Percentiles rank a stretch among this genome's conserved stretches.
Conservation (phyloP, 176 grass and related monocot species). For the Urochloa ruziziensis region DNA sequence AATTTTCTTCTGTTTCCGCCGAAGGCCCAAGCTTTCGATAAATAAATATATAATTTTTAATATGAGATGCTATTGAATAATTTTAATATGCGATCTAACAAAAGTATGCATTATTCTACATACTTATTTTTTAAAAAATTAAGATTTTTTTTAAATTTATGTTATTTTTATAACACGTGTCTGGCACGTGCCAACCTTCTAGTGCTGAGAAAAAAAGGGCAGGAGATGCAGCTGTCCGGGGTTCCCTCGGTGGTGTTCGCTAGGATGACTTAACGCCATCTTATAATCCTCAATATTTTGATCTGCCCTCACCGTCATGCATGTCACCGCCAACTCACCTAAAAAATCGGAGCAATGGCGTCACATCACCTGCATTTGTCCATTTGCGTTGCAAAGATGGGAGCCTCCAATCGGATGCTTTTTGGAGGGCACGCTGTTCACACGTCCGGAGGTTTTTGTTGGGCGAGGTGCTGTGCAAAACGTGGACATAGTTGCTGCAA, state of each 20-base stretch:
- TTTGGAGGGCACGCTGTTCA: conserved; percentile 6
- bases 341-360: not conserved
- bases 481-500: not conserved
- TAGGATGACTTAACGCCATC: not conserved
- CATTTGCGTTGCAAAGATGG: not conserved
- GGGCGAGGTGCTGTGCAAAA: not conserved
- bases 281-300: not conserved
- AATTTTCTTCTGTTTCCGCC: too few species aligned
- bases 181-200: too few species aligned
- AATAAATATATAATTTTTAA: too few species aligned
- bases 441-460: conserved; percentile 21
- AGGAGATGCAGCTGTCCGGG: not conserved
- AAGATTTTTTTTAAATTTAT: too few species aligned
- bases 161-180: too few species aligned
- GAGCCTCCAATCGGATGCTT: not conserved
- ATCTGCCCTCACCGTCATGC: not conserved
- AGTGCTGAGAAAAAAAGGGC: not conserved
- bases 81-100: too few species aligned
- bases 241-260: not conserved
- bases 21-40: too few species aligned
- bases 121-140: too few species aligned
- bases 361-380: not conserved
- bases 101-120: too few species aligned
- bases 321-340: not conserved
- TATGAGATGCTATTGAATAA: too few species aligned